phyloP scores from a whole-genome alignment of 1,284 basidiomycete genomes.

The Austroboletus niveus region DNA sequence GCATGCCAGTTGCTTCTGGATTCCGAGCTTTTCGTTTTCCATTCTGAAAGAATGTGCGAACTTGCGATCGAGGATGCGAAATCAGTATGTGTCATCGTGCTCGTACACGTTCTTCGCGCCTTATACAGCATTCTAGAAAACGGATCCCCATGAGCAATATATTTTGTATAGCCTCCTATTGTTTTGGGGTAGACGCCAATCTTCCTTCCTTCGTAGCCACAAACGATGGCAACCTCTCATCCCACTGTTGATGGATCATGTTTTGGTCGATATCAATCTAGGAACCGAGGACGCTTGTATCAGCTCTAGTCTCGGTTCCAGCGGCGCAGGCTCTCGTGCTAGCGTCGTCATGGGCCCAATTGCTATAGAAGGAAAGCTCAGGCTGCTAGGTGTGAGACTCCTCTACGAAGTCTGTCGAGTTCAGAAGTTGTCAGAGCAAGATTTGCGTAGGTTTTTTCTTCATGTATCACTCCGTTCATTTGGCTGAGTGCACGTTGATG shows the following conservation, averaged over 20 bases:
- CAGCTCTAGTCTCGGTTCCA: constrained; percentile 34
- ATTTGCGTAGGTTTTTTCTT: constrained; percentile 60
- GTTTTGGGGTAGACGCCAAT: constrained; percentile 68
- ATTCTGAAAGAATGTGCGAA: constrained; percentile 87
- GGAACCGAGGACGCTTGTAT: constrained; percentile 62
- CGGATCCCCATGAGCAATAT: constrained; percentile 85
- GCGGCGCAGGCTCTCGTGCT: constrained; percentile 37
- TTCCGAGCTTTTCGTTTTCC: constrained; percentile 83
- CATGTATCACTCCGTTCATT: neutral
- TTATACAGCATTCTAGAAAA: constrained; percentile 51
- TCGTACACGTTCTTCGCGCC: neutral
- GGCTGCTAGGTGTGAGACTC: constrained; percentile 69
- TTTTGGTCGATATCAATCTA: constrained; percentile 66
- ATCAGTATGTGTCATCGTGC: constrained; percentile 45
- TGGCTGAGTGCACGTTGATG: constrained; percentile 7
- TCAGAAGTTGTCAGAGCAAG: constrained; percentile 74
- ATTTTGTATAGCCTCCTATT: constrained; percentile 81
- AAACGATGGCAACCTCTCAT: constrained; percentile 83
- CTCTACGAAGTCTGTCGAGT: constrained; percentile 91
- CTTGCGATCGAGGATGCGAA: constrained; percentile 69
- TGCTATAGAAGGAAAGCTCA: constrained; percentile 79
- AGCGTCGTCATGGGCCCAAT: constrained; percentile 46
- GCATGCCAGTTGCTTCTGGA: constrained; percentile 73
- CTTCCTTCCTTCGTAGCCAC: constrained; percentile 71
- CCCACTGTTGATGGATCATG: constrained; percentile 78